Evolutionary conservation across 2,329 filamentous ascomycete species (phyloP).

Genomic region (Lachnellula cervina): DNA sequence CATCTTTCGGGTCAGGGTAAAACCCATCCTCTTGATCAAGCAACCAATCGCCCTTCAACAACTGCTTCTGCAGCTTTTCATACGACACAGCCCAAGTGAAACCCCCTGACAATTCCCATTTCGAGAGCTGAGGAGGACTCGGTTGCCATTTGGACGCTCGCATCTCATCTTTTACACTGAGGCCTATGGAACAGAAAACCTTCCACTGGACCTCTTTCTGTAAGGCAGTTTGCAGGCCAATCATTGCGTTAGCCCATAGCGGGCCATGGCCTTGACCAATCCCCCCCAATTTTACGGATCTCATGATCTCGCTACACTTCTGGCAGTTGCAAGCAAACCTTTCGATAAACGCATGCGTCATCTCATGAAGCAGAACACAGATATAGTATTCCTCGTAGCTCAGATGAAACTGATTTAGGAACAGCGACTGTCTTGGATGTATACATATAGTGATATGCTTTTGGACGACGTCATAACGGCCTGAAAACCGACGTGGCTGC

Average conservation of each 20-base stretch:
- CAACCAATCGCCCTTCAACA: no score
- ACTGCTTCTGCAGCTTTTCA: neutral
- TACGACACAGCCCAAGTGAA: neutral
- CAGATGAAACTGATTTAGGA: neutral
- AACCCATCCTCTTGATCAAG: no score
- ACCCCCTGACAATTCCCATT: neutral
- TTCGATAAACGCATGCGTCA: neutral
- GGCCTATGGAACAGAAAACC: neutral
- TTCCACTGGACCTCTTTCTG: neutral
- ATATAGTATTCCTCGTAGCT: neutral
- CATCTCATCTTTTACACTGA: neutral
- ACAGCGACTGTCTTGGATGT: no score
- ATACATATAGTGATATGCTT: neutral
- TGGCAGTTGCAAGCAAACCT: neutral
- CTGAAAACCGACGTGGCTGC: neutral
- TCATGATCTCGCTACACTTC: neutral
- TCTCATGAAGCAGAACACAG: neutral
- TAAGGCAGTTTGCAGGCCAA: neutral
- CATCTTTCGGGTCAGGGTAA: no score
- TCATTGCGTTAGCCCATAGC: neutral
- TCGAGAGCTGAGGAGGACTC: neutral
- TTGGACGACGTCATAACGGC: neutral
- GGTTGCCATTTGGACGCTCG: neutral
- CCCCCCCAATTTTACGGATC: neutral
- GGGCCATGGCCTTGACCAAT: neutral